Evolutionary conservation across 164 flowering plant species (phyloP).

Genomic region (Chimonanthus praecox): DNA sequence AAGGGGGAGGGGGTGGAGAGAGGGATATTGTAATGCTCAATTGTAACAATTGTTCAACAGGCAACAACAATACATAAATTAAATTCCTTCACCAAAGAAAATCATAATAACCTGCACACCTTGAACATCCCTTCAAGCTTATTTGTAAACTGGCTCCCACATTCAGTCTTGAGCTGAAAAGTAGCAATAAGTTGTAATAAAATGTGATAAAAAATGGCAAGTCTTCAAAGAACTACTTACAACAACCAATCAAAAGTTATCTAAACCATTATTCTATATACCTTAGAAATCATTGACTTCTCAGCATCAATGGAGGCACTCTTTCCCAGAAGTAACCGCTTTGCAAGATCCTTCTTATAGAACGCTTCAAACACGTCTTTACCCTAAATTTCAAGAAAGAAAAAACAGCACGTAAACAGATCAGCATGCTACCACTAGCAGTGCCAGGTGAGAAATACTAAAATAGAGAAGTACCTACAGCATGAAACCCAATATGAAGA

Average conservation of each 20-base stretch:
- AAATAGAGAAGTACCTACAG: background rate
- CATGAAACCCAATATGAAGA: background rate
- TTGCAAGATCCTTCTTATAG: slow-evolving; percentile 98
- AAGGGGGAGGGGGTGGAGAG: no score
- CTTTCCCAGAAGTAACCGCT: slow-evolving; percentile 85
- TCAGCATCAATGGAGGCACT: slow-evolving; percentile 99
- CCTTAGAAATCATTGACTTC: slow-evolving; percentile 99
- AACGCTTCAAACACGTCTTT: slow-evolving; percentile 99
- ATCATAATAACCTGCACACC: slow-evolving; percentile 33
- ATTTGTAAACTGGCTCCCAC: slow-evolving; percentile 99
- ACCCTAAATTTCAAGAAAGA: slow-evolving; percentile 43
- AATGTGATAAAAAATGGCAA: background rate
- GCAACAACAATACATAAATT: background rate
- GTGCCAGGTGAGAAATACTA: background rate
- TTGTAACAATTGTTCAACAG: background rate
- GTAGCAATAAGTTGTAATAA: background rate
- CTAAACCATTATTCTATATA: slow-evolving; percentile 10
- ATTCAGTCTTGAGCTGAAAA: slow-evolving; percentile 94
- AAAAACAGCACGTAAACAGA: background rate
- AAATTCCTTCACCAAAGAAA: background rate
- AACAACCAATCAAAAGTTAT: background rate
- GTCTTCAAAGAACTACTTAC: background rate
- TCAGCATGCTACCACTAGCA: background rate
- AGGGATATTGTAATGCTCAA: no score
- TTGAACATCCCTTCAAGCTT: slow-evolving; percentile 99